A percentile compares a stretch with the other conserved stretches of the same genome.
Conservation (phyloP, 441 rosid genomes). For the Mallotus japonicus region DNA sequence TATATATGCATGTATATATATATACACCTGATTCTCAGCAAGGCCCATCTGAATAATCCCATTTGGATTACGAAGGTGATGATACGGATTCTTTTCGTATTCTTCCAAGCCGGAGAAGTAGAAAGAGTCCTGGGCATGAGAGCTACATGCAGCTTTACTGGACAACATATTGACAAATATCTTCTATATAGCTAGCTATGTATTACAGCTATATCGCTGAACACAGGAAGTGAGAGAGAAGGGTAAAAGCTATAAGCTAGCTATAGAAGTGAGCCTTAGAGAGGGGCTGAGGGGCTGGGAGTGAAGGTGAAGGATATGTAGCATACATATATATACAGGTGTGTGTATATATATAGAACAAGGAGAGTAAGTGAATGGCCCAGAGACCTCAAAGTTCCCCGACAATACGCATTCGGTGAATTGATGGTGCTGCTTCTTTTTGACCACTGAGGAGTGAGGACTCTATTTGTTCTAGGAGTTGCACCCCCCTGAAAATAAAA, state of each 20-base stretch:
- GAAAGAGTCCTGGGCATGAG: slow-evolving; percentile 74
- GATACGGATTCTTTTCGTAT: slow-evolving; percentile 62
- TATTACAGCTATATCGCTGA: no score
- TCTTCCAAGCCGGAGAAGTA: slow-evolving; percentile 77
- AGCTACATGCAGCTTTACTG: slow-evolving; percentile 44
- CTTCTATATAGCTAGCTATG: no score
- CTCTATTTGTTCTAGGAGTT: background rate
- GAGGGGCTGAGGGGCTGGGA: no score
- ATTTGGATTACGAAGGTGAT: slow-evolving; percentile 48
- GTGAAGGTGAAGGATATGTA: background rate
- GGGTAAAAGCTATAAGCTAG: background rate
- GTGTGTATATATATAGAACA: slow-evolving; percentile 27
- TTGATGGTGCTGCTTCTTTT: slow-evolving; percentile 42
- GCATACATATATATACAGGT: background rate
- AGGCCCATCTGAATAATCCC: slow-evolving; percentile 93
- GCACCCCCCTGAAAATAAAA: background rate
- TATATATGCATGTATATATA: no score
- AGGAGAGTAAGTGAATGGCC: background rate
- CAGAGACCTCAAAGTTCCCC: slow-evolving; percentile 18
- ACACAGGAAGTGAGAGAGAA: background rate
- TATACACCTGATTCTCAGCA: slow-evolving; percentile 80
- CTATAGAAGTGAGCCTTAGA: slow-evolving; percentile 3
- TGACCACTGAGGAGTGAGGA: slow-evolving; percentile 19
- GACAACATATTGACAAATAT: slow-evolving; percentile 53
- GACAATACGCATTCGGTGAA: slow-evolving; percentile 26